Percentiles rank a stretch among this genome's conserved stretches.
Conservation (phyloP, 768 basidiomycete species). For the Glaciozyma martinii region DNA sequence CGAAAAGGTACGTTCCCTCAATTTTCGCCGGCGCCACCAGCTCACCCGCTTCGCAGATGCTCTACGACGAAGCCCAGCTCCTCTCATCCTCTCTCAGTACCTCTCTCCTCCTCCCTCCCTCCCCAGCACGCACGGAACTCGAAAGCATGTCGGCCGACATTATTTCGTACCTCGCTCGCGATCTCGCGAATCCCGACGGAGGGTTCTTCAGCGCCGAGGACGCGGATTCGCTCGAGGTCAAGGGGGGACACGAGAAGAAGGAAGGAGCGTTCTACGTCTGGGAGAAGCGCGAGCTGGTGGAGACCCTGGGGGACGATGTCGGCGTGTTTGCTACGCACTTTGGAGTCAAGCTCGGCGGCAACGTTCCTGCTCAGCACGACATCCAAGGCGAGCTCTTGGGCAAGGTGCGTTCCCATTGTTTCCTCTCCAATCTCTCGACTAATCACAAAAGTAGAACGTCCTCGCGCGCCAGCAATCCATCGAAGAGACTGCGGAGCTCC, state of each 20-base stretch:
- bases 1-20: not conserved
- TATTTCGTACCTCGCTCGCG: not conserved
- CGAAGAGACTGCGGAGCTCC: not conserved
- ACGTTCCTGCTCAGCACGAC: constrained; percentile 42
- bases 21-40: not conserved
- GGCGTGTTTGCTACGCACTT: constrained; percentile 39
- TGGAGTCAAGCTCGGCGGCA: constrained; percentile 40
- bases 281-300: not conserved
- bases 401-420: constrained; percentile 26
- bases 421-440: not conserved
- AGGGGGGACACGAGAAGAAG: constrained; percentile 35
- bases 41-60: constrained; percentile 27
- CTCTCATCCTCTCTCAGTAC: constrained; percentile 31
- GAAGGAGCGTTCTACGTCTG: not conserved
- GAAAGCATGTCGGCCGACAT: constrained; percentile 23
- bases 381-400: constrained; percentile 41
- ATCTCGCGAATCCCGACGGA: constrained; percentile 3
- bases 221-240: constrained; percentile 41
- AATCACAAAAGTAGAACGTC: not conserved
- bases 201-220: constrained; percentile 43
- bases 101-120: constrained; percentile 16
- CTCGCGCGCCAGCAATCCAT: not conserved
- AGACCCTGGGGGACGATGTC: constrained; percentile 19
- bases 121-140: constrained; percentile 32
- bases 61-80: constrained; percentile 45